Conservation (phyloP, 352 stramenopile species). For the Globisporangium rhizosaccharum region DNA sequence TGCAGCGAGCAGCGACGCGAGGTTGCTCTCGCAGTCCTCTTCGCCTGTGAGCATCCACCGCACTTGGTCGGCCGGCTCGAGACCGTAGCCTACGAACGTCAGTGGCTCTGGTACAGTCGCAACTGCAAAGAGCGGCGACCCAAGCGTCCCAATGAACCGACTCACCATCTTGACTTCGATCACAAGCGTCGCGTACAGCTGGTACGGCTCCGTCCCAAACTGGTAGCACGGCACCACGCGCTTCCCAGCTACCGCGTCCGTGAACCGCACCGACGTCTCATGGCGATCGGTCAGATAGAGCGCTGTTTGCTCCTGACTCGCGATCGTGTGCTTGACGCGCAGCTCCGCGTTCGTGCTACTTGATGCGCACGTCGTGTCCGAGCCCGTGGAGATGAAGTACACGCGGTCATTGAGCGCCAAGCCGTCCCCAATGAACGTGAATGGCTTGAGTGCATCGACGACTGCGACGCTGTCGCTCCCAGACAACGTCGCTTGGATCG, state of each 20-base stretch:
- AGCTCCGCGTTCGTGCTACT: constrained; percentile 28
- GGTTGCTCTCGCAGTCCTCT: constrained; percentile 52
- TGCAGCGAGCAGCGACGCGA: constrained; percentile 27
- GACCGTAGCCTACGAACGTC: constrained; percentile 45
- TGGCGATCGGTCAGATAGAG: constrained; percentile 30
- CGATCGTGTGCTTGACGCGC: constrained; percentile 29
- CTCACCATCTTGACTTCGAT: constrained; percentile 56
- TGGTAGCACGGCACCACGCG: constrained; percentile 46
- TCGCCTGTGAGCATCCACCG: constrained; percentile 44
- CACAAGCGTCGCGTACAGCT: constrained; percentile 38
- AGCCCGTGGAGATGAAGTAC: constrained; percentile 47
- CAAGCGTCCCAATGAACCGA: constrained; percentile 31
- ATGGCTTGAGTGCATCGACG: constrained; percentile 42
- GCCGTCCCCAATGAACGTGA: constrained; percentile 45
- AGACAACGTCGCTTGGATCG: constrained; percentile 19
- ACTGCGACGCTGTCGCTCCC: constrained; percentile 40
- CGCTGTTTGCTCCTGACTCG: constrained; percentile 22
- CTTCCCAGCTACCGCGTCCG: constrained; percentile 24
- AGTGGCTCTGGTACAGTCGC: constrained; percentile 49
- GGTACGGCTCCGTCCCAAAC: constrained; percentile 53
- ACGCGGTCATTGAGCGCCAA: constrained; percentile 47
- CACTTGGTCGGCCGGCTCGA: constrained; percentile 36
- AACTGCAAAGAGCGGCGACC: constrained; percentile 45
- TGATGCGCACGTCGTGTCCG: constrained; percentile 23
- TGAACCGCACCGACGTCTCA: constrained; percentile 35